Base-by-base conservation (phyloP, 805 yeast species). In the Lachancea dasiensis region DNA sequence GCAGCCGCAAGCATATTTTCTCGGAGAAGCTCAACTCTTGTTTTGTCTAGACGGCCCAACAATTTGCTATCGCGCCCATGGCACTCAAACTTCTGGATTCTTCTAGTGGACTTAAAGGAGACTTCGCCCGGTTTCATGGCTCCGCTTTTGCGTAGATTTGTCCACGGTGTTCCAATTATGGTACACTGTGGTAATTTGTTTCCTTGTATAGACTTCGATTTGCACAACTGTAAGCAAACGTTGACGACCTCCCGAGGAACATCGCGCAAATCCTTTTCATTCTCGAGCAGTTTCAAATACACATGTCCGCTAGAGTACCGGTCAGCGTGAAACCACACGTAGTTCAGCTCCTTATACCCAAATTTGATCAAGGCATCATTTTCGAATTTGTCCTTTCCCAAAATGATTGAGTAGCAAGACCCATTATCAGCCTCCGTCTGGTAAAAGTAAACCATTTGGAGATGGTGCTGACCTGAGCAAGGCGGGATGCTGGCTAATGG, bases 61-160 rank as follows among this genome's bases (percentile, higher is more conserved):
- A 79, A 64, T 4, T 73, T 60, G 50, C 78, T 81, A 31, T 79
- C 79, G 46, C 78, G 69, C 26, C 69, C 68, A 35, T 68, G 71
- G 22, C 85, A 71, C 44, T 67, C 69, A 21, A 75, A 59, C 44
- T 74, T 70, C 43, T 65, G 72, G 17, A 81, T 77, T 36, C 64
- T 60, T 43, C 71, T 74, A 2, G 67, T 69, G 41, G 79, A 76
- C 40, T 79, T 73, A 58, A 82, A 84, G 1, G 84, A 74, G 5
- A 84, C 94, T 34, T 86, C 85, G 3, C 94, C 94, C 4, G 73
- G 75, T 33, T 75, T 86, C 92, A 82, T 83, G 21, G 73, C 73
- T 10, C 79, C 80, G 36, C 75, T 75, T 47, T 80, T 80, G 28
- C 72, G 67, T 39, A 84, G 63, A 52, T 84, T 84, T 18, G 71